phyloP scores from a whole-genome alignment of 164 flowering plant genomes.

The Pachysandra terminalis region DNA sequence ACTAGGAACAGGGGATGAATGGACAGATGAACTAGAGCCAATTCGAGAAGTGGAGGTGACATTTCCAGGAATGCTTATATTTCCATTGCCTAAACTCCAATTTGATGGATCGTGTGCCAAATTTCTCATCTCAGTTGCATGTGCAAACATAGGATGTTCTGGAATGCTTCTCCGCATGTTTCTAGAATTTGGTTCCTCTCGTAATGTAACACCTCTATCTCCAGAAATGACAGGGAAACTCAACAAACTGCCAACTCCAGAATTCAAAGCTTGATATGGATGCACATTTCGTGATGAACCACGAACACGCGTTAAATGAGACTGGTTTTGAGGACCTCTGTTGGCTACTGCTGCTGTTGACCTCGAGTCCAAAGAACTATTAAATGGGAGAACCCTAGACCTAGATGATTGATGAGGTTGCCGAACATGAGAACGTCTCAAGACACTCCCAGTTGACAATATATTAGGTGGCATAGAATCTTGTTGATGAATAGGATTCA shows the following conservation, averaged over 20 bases:
- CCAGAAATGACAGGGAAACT: slow-evolving; percentile 25
- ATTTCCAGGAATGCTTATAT: slow-evolving; percentile 34
- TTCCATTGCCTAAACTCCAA: slow-evolving; percentile 38
- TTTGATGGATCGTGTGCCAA: slow-evolving; percentile 30
- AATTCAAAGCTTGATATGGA: slow-evolving; percentile 34
- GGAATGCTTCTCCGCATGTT: slow-evolving; percentile 36
- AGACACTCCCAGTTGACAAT: slow-evolving; percentile 22
- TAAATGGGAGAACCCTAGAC: slow-evolving; percentile 18
- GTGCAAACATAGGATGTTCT: slow-evolving; percentile 51
- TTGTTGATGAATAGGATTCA: slow-evolving; percentile 2
- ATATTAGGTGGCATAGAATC: slow-evolving; percentile 34
- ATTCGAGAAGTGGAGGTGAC: slow-evolving; percentile 45
- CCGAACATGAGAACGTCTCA: slow-evolving; percentile 24
- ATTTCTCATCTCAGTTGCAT: slow-evolving; percentile 40
- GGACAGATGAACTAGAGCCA: slow-evolving; percentile 37
- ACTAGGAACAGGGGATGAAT: slow-evolving; percentile 33
- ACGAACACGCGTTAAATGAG: too few relatives aligned
- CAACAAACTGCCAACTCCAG: slow-evolving; percentile 38
- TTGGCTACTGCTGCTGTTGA: slow-evolving; percentile 22
- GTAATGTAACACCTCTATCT: slow-evolving; percentile 27
- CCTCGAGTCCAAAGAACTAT: slow-evolving; percentile 37
- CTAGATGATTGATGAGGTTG: slow-evolving; percentile 26
- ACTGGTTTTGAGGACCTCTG: slow-evolving; percentile 24
- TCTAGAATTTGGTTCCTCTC: slow-evolving; percentile 39
- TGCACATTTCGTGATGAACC: too few relatives aligned